Percentiles rank a stretch among this genome's conserved stretches.
phyloP scores from a whole-genome alignment of 192 early-diverging fungal genomes.

The Gorgonomyces haynaldii region DNA sequence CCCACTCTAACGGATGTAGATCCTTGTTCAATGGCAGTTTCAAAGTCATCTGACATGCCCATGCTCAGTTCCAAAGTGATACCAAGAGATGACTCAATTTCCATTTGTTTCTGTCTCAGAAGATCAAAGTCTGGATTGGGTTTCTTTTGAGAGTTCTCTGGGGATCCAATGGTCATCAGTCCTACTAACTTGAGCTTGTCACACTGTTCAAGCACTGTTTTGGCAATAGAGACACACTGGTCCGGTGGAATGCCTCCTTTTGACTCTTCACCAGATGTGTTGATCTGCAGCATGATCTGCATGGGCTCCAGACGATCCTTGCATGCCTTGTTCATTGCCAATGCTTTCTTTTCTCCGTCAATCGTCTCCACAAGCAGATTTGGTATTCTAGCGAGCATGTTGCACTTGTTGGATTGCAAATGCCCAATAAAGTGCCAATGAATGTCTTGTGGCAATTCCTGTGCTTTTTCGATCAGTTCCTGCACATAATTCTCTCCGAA shows the following conservation, averaged over 20 bases:
- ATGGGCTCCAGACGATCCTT: constrained; percentile 36
- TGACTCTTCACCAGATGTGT: constrained; percentile 81
- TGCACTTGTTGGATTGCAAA: constrained; percentile 97
- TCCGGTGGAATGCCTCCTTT: constrained; percentile 65
- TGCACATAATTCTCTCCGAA: constrained; percentile 98
- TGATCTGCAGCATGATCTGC: constrained; percentile 84
- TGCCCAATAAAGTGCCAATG: constrained; percentile 95
- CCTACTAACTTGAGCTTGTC: constrained; percentile 59
- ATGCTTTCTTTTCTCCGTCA: constrained; percentile 61
- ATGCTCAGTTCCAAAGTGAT: constrained; percentile 69
- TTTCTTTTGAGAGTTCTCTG: constrained; percentile 32
- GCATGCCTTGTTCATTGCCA: constrained; percentile 68
- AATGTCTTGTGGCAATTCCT: constrained; percentile 76
- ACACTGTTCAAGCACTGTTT: constrained; percentile 55
- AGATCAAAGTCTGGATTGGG: constrained; percentile 70
- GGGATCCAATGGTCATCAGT: constrained; percentile 94
- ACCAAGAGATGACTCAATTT: neutral
- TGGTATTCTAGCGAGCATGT: constrained; percentile 68
- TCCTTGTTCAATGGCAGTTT: constrained; percentile 69
- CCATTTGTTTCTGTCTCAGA: constrained; percentile 9
- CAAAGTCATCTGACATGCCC: constrained; percentile 97
- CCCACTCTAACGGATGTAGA: constrained; percentile 92
- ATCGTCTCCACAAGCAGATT: constrained; percentile 92
- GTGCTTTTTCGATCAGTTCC: constrained; percentile 83
- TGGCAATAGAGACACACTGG: constrained; percentile 42